Percentiles rank a stretch among this genome's conserved stretches.
Conservation (phyloP, 495 filamentous ascomycete genomes). For the Tricharina praecox region DNA sequence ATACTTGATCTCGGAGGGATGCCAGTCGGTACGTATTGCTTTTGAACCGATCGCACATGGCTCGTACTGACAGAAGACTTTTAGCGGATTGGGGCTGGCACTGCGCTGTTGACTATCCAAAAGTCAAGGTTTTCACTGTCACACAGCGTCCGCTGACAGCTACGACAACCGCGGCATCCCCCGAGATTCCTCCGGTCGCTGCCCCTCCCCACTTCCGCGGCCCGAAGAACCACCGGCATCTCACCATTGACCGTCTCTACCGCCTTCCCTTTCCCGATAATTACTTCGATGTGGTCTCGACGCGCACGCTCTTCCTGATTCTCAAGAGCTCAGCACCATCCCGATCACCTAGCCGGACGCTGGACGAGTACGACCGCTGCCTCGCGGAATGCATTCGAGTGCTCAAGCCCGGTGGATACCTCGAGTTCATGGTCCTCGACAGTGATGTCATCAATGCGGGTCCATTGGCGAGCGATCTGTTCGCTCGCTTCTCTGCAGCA, state of each 20-base stretch:
- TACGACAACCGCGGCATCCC: slow-evolving; percentile 45
- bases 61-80: slow-evolving; percentile 6
- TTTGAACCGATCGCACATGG: background rate
- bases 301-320: slow-evolving; percentile 67
- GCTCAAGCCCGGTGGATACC: slow-evolving; percentile 78
- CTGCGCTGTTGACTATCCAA: slow-evolving; percentile 63
- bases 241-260: slow-evolving; percentile 56
- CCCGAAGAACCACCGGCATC: slow-evolving; percentile 69
- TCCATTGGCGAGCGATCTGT: slow-evolving; percentile 55
- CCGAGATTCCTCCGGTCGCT: slow-evolving; percentile 34
- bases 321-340: slow-evolving; percentile 46
- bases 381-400: slow-evolving; percentile 73
- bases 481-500: slow-evolving; percentile 75
- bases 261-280: slow-evolving; percentile 71
- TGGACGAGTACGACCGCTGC: slow-evolving; percentile 78
- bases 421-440: slow-evolving; percentile 82
- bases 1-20: slow-evolving; percentile 75
- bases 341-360: slow-evolving; percentile 29
- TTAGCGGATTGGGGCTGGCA: slow-evolving; percentile 81
- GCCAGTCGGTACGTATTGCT: slow-evolving; percentile 21
- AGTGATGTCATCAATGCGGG: slow-evolving; percentile 74
- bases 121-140: slow-evolving; percentile 72
- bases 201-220: slow-evolving; percentile 48
- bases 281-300: slow-evolving; percentile 84
- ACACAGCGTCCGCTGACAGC: slow-evolving; percentile 33